These are phyloP conservation scores for Alternaria gaisen DNA, from an alignment of 2,329 filamentous ascomycete genomes.

Conservation along the genomic window DNA sequence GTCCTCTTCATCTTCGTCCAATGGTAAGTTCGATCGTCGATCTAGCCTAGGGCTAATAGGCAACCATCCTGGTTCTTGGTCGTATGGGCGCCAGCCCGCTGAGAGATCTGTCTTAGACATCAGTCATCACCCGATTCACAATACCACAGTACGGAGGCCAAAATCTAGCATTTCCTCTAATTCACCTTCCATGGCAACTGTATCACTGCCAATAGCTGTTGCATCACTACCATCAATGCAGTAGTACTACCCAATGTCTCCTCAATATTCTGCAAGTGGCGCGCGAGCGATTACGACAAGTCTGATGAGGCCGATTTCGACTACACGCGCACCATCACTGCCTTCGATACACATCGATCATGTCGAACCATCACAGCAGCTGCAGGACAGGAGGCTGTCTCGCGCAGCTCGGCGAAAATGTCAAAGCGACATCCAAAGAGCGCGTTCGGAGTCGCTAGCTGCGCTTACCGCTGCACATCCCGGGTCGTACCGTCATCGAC, in stretches of 20 bases:
- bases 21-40: conserved; percentile 7
- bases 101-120: conserved; percentile 23
- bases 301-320: background rate
- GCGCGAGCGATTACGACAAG: background rate
- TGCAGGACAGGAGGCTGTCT: background rate
- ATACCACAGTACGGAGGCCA: conserved; percentile 20
- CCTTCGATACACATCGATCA: conserved; percentile 4
- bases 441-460: conserved; percentile 7
- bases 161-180: conserved; percentile 22
- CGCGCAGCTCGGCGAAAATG: background rate
- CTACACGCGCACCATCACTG: background rate
- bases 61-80: background rate
- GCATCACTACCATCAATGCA: background rate
- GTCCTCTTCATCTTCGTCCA: background rate
- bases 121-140: conserved; percentile 19
- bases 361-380: background rate
- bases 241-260: conserved; percentile 4
- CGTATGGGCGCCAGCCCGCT: background rate
- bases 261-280: background rate
- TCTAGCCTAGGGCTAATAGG: conserved; percentile 13
- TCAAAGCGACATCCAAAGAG: background rate
- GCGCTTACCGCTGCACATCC: conserved; percentile 8
- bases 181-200: conserved; percentile 15
- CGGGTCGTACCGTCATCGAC: background rate
- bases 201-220: conserved; percentile 14